Evolutionary conservation across 2,329 filamentous ascomycete genomes (phyloP).

Genomic region (Coleophoma cylindrospora): DNA sequence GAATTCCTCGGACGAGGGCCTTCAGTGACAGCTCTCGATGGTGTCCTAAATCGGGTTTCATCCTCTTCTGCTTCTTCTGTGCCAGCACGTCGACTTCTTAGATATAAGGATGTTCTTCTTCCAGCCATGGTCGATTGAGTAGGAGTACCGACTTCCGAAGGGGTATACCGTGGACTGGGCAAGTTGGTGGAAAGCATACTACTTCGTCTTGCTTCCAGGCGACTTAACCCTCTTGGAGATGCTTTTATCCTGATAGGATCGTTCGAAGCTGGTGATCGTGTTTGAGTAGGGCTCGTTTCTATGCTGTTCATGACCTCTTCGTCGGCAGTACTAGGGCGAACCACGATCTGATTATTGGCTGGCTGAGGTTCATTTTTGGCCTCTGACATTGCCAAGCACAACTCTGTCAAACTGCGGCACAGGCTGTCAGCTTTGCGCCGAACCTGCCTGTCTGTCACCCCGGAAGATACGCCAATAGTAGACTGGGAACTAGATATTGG

Average conservation of each 20-base stretch:
- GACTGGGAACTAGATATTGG: conserved; percentile 56
- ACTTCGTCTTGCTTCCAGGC: conserved; percentile 26
- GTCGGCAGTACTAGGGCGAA: conserved; percentile 14
- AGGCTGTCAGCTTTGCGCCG: conserved; percentile 88
- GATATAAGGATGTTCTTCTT: conserved; percentile 50
- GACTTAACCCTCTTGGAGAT: conserved; percentile 25
- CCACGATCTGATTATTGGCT: conserved; percentile 3
- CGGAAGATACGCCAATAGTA: conserved; percentile 33
- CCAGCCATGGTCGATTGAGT: conserved; percentile 46
- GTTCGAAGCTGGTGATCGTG: conserved; percentile 8
- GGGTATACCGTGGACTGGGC: conserved; percentile 22
- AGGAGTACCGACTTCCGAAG: conserved; percentile 26
- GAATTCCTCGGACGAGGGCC: conserved; percentile 31
- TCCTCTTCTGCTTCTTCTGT: conserved; percentile 36
- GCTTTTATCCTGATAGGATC: conserved; percentile 19
- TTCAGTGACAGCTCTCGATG: conserved; percentile 56
- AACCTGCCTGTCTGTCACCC: conserved; percentile 73
- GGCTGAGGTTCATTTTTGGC: conserved; percentile 30
- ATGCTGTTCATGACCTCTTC: conserved; percentile 12
- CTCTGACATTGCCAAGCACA: conserved; percentile 79
- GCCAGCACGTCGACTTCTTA: conserved; percentile 25
- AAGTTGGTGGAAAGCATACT: conserved; percentile 25
- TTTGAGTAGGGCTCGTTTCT: conserved; percentile 13
- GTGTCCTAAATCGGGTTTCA: conserved; percentile 45
- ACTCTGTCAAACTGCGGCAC: conserved; percentile 86